Evolutionary conservation across 169 alveolate genomes (phyloP), one percentile per base, ranked within the genome.

Genomic region (Cryptosporidium viatorum): DNA sequence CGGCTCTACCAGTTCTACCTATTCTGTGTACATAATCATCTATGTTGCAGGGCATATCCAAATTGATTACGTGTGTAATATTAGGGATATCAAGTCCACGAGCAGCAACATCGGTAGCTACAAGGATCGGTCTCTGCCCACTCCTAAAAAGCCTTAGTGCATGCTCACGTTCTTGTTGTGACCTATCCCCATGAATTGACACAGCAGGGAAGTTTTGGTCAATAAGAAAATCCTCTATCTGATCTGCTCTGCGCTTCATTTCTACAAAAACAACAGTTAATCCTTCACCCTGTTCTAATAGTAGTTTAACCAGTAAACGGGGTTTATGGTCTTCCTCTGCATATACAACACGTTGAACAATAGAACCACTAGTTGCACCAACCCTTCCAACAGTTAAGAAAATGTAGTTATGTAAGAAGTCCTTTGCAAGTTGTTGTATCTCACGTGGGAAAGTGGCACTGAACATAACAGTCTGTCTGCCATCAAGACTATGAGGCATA

Each of bases 91-190:
- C 99, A 31, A 98, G 91, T 1, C 99, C 99, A 84, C 99, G 93
- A 33, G 99, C 98, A 3, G 99, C 99, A 26, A 98, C 99, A 91
- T 98, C 99, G 3, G 99, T 98, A 31, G 99, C 99, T 7, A 98
- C 98, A 74, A 98, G 93, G 60, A 97, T 96, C 65, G 97, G 97
- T 45, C 97, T 89, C 52, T 94, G 95, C 3, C 98, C 98, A 55
- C 97, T 93, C 92, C 96, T 97, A 86, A 98, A 97, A 41, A 86
- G 80, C 51, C 94, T 93, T 71, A 98, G 91, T 21, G 99, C 98
- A 75, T 94, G 95, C 69, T 94, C 97, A 69, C 99, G 93, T 80
- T 97, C 97, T 69, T 96, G 95, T 95, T 97, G 97, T 16, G 97
- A 94, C 69, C 97, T 89, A 94, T 97, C 99, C 29, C 99, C 99